Evolutionary conservation across 2,329 filamentous ascomycete genomes (phyloP).

Genomic region (Penicillium brevicompactum): DNA sequence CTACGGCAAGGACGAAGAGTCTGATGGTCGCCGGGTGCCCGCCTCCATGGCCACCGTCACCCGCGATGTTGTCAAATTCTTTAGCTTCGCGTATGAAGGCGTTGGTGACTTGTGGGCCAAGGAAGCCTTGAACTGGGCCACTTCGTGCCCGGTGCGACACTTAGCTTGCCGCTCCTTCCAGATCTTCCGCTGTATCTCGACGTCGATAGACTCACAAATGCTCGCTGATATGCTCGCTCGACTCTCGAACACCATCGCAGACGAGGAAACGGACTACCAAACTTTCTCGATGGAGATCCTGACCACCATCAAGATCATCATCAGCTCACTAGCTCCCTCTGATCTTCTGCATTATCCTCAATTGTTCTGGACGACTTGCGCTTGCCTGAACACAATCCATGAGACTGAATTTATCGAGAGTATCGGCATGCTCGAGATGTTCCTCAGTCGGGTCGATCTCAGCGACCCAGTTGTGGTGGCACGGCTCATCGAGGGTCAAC

Average conservation of each 20-base stretch:
- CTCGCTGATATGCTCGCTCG: constrained; percentile 94
- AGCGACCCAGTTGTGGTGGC: constrained; percentile 68
- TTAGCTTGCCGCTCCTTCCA: constrained; percentile 96
- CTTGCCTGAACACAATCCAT: constrained; percentile 94
- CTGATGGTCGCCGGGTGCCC: constrained; percentile 78
- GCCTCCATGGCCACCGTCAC: constrained; percentile 85
- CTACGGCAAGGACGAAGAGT: constrained; percentile 73
- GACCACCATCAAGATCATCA: constrained; percentile 89
- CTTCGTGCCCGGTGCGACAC: constrained; percentile 92
- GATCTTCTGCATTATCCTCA: constrained; percentile 89
- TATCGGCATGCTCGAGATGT: constrained; percentile 84
- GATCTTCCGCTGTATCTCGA: constrained; percentile 91
- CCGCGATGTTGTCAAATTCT: constrained; percentile 78
- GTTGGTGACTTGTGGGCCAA: constrained; percentile 92
- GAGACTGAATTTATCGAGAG: constrained; percentile 93
- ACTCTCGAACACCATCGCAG: constrained; percentile 93
- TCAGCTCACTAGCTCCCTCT: constrained; percentile 76
- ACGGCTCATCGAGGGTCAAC: constrained; percentile 75
- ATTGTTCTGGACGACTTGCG: constrained; percentile 96
- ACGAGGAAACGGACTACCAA: constrained; percentile 91
- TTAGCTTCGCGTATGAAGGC: constrained; percentile 78
- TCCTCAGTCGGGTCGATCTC: constrained; percentile 82
- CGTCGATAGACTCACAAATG: constrained; percentile 88
- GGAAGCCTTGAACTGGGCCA: constrained; percentile 90
- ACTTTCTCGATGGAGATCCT: constrained; percentile 98